Evolutionary conservation across 768 basidiomycete genomes (phyloP), one percentile per base, ranked within the genome.

Genomic region (Suillus spraguei): DNA sequence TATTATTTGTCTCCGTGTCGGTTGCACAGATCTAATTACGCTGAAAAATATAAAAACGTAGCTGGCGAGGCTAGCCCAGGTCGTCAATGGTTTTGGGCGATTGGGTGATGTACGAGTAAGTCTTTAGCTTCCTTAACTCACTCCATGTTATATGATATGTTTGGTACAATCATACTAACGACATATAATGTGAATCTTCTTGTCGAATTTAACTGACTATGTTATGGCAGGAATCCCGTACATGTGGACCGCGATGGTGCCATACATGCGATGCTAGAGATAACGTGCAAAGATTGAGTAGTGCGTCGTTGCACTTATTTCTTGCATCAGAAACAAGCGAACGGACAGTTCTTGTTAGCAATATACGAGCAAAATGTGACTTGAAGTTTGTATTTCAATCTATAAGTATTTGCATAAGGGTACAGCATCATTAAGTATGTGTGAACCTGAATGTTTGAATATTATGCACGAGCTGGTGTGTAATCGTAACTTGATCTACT

Each of bases 21-120:
- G 20, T 20, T n/a, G 7, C 20, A 10, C 44, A 44, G 44, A 44
- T 4, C 9, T 44, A 1, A 5, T 44, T 4, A 11, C 44, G 0
- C 2, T 44, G 1, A 5, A 8, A 44, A 9, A 44, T n/a, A 44
- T 11, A 2, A 2, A 9, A 10, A 3, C 4, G 10, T 44, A 44
- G 44, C n/a, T n/a, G n/a, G 20, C 1, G 5, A n/a, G 20, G 9
- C 20, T 44, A 0, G 0, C 17, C 8, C 1, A 4, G 8, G 3
- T 9, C 0, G 0, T 4, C 13, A 7, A 20, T 44, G n/a, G 0
- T 0, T 20, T n/a, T 44, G 44, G 44, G 20, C 9, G 44, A 44
- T 44, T 44, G 44, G 44, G 44, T 44, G 44, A 44, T 44, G 44
- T 3, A 44, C 4, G 20, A 44, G n/a, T 44, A 44, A 44, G 44